Conservation (phyloP, 352 stramenopile species). For the Pythium utonaiense region DNA sequence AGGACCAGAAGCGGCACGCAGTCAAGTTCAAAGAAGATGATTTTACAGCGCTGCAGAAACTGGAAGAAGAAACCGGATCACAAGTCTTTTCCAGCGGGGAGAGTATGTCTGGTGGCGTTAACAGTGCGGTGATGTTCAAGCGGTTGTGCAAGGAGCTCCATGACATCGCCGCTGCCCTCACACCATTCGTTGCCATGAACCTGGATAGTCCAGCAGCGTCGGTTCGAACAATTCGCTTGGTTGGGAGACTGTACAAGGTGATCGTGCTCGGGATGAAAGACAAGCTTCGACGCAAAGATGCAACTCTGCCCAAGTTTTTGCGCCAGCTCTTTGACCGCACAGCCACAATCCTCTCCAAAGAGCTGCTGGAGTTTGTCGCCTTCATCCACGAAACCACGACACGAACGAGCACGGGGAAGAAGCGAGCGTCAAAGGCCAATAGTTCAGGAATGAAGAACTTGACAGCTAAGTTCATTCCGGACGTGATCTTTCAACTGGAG, state of each 20-base stretch:
- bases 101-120: constrained; percentile 1
- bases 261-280: constrained; percentile 35
- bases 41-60: constrained; percentile 27
- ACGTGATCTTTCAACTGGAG: constrained; percentile 67
- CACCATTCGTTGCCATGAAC: constrained; percentile 49
- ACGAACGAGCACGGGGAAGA: constrained; percentile 5
- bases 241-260: constrained; percentile 52
- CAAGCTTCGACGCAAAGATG: constrained; percentile 41
- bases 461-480: constrained; percentile 57
- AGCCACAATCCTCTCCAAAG: constrained; percentile 34
- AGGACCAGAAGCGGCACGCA: constrained; percentile 30
- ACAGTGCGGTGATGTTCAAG: constrained; percentile 29
- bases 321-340: constrained; percentile 47
- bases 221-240: constrained; percentile 39
- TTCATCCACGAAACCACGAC: constrained; percentile 49
- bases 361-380: constrained; percentile 47
- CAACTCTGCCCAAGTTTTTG: constrained; percentile 37
- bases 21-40: constrained; percentile 44
- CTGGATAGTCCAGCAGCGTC: constrained; percentile 32
- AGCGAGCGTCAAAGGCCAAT: constrained; percentile 11
- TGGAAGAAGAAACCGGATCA: constrained; percentile 34
- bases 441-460: constrained; percentile 5
- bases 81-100: constrained; percentile 27
- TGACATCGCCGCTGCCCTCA: constrained; percentile 32
- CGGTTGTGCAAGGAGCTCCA: constrained; percentile 30